A percentile compares a stretch with the other conserved stretches of the same genome.
phyloP scores from a whole-genome alignment of 192 early-diverging fungal species.

The Coemansia sp. region DNA sequence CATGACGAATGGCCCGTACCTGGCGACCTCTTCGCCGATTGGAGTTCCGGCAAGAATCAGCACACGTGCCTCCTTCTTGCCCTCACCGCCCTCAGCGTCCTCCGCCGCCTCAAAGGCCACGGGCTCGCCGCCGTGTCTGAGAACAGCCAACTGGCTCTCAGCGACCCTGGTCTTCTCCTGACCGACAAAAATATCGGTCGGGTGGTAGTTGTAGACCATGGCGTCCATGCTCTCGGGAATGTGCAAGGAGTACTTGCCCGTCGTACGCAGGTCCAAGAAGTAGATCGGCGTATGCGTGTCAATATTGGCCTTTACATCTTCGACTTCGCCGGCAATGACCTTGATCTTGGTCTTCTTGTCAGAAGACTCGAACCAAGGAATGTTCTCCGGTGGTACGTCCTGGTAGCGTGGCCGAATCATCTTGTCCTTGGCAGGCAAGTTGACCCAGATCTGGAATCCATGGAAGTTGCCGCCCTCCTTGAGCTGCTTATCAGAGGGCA shows the following conservation, averaged over 20 bases:
- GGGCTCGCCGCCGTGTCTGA: conserved; percentile 37
- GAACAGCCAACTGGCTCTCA: conserved; percentile 41
- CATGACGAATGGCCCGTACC: conserved; percentile 69
- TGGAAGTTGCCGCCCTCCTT: conserved; percentile 47
- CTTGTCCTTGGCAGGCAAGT: conserved; percentile 72
- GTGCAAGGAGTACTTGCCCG: conserved; percentile 43
- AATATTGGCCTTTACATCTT: conserved; percentile 66
- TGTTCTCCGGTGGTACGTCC: conserved; percentile 63
- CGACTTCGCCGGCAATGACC: conserved; percentile 84
- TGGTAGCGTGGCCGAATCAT: conserved; percentile 68
- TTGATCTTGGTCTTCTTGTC: conserved; percentile 60
- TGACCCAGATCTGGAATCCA: conserved; percentile 77
- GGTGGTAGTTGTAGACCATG: conserved; percentile 51
- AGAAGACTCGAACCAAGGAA: conserved; percentile 57
- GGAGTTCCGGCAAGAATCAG: conserved; percentile 63
- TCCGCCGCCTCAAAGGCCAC: conserved; percentile 42
- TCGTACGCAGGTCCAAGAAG: conserved; percentile 75
- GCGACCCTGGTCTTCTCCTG: conserved; percentile 38
- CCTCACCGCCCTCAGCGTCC: conserved; percentile 20
- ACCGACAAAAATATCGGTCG: conserved; percentile 31
- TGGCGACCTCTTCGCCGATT: conserved; percentile 60
- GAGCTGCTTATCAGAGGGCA: conserved; percentile 55
- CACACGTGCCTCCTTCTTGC: conserved; percentile 53
- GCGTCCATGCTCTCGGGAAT: conserved; percentile 54
- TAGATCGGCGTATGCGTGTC: conserved; percentile 76